These are phyloP conservation scores for Larix sibirica DNA, from an alignment of 83 land plant species.

Conservation along the genomic window DNA sequence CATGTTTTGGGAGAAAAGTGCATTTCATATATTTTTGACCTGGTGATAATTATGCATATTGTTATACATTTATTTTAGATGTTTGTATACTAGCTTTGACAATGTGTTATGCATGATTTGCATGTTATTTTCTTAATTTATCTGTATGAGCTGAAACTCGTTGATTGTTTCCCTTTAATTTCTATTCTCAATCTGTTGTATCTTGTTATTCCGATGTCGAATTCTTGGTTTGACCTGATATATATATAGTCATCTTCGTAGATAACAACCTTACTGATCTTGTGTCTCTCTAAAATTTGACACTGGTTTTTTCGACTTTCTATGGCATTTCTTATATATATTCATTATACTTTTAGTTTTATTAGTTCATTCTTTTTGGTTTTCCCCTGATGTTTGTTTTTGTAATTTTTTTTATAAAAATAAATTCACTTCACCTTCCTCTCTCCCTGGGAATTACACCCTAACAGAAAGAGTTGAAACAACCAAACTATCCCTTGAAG, in stretches of 20 bases:
- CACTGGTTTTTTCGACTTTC: background rate
- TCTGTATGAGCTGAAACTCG: background rate
- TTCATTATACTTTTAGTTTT: too few species aligned
- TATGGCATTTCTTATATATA: background rate
- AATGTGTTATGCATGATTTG: background rate
- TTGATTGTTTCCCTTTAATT: background rate
- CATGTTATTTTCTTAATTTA: background rate
- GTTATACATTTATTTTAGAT: background rate
- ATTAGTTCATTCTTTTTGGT: too few species aligned
- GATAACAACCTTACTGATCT: background rate
- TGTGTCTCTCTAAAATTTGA: background rate
- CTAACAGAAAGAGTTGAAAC: too few species aligned
- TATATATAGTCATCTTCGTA: background rate
- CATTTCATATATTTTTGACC: background rate
- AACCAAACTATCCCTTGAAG: too few species aligned
- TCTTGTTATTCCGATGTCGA: background rate
- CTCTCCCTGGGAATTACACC: too few species aligned
- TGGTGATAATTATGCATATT: background rate
- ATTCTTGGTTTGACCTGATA: background rate
- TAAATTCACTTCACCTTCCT: too few species aligned
- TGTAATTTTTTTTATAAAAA: too few species aligned
- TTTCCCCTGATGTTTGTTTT: too few species aligned
- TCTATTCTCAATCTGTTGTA: background rate
- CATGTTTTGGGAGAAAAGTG: background rate
- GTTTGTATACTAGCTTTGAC: background rate